These are phyloP conservation scores for Nicotiana rustica DNA, from an alignment of 305 asterid genomes.

Conservation along the genomic window DNA sequence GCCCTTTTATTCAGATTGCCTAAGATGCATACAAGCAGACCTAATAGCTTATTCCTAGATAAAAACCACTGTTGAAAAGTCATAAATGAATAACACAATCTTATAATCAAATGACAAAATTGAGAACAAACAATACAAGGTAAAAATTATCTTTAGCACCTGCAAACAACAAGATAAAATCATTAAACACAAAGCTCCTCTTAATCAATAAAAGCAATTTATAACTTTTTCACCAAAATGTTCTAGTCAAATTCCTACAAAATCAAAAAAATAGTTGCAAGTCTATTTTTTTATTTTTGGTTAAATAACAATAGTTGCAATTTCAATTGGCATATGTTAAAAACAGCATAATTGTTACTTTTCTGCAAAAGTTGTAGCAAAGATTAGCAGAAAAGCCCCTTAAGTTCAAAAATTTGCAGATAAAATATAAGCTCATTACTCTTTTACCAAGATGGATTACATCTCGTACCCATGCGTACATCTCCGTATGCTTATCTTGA, in stretches of 20 bases:
- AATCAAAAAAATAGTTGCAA: background rate
- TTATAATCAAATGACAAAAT: background rate
- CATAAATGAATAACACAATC: background rate
- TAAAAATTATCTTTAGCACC: background rate
- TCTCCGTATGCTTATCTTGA: too few relatives aligned
- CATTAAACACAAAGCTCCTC: constrained; percentile 27
- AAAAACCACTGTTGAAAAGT: background rate
- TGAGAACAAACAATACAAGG: constrained; percentile 8
- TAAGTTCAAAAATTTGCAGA: too few relatives aligned
- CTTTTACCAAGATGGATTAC: too few relatives aligned
- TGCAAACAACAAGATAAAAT: constrained; percentile 16
- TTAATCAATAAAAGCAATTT: constrained; percentile 20
- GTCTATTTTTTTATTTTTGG: background rate
- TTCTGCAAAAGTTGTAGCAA: background rate
- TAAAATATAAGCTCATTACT: too few relatives aligned
- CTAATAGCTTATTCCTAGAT: background rate
- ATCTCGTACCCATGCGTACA: too few relatives aligned
- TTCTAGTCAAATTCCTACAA: background rate
- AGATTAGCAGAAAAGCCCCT: background rate
- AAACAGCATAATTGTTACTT: constrained; percentile 4
- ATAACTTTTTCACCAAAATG: constrained; percentile 18
- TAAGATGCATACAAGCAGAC: constrained; percentile 8
- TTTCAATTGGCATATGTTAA: background rate
- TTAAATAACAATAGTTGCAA: background rate
- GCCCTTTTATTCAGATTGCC: background rate